Evolutionary conservation across 2,329 filamentous ascomycete genomes (phyloP), one percentile per base, ranked within the genome.

Genomic region (Diaporthe batatas): DNA sequence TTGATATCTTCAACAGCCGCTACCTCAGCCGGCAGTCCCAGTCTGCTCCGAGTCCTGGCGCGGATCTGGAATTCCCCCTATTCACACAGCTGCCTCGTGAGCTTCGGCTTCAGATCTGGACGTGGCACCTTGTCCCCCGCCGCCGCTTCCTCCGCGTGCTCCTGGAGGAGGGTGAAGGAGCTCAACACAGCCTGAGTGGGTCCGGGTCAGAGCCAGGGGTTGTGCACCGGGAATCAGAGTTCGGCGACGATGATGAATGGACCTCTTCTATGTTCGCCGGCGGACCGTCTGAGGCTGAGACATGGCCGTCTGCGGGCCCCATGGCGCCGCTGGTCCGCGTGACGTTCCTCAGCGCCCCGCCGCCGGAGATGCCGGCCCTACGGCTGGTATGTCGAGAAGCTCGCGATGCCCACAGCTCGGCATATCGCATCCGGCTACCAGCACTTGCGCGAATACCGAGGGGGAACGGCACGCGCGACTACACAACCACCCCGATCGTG

Each of bases 81-180:
- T 68, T 36, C 32, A 8, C 49, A 32, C 6, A 44, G 8, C 23
- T 65, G 34, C 69, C 69, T 14, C 29, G 18, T 25, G 69, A 71
- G 49, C 47, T 71, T 44, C 69, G 69, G 6, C 69, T 71, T 4
- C 21, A 65, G n/a, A 57, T 71, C 3, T 71, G 69, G 69, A 47
- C 58, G 10, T 34, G 14, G 11, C 34, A 57, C 29, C 57, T 71
- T 18, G n/a, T n/a, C n/a, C 44, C 2, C 3, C 47, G n/a, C 11
- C 69, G 34, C 49, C 57, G 58, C 14, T 71, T 65, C 39, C 47
- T 65, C 58, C 69, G 69, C 58, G 14, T 71, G 25, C 49, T 65
- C 36, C 44, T 71, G 58, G 49, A 71, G 32, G 32, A 68, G n/a
- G 47, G 10, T 21, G 49, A 2, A 29, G 34, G 11, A 53, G 42